phyloP scores from a whole-genome alignment of 192 early-diverging fungal genomes.

The Chytriomyces confervae region DNA sequence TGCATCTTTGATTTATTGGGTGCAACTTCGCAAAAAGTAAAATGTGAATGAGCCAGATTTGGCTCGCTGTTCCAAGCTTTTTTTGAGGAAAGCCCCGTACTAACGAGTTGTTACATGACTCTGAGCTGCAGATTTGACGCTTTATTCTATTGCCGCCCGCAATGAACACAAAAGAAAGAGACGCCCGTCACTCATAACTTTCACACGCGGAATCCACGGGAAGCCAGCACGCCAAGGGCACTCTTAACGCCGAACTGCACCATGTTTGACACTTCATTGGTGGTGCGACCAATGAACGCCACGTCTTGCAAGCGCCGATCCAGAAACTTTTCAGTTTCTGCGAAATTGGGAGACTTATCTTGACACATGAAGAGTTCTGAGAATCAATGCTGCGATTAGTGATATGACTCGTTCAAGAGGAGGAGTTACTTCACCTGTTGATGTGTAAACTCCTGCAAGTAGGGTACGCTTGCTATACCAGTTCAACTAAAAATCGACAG shows the following conservation, averaged over 20 bases:
- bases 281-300: slow-evolving; percentile 58
- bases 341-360: slow-evolving; percentile 76
- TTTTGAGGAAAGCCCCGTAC: too few species aligned
- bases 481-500: slow-evolving; percentile 66
- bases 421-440: slow-evolving; percentile 55
- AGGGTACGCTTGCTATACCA: slow-evolving; percentile 87
- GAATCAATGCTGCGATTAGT: neutral
- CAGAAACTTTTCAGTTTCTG: slow-evolving; percentile 79
- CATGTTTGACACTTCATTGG: slow-evolving; percentile 28
- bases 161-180: too few species aligned
- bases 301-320: slow-evolving; percentile 78
- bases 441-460: slow-evolving; percentile 82
- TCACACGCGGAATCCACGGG: slow-evolving; percentile 18
- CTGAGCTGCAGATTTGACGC: too few species aligned
- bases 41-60: too few species aligned
- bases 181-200: neutral
- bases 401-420: neutral
- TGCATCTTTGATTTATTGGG: too few species aligned
- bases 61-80: too few species aligned
- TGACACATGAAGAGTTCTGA: slow-evolving; percentile 91
- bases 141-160: too few species aligned
- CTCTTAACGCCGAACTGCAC: slow-evolving; percentile 39
- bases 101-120: too few species aligned
- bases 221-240: slow-evolving; percentile 37
- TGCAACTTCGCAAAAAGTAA: too few species aligned